These are phyloP conservation scores for Erythrobasidium yunnanense DNA, from an alignment of 768 basidiomycete species.

Conservation along the genomic window DNA sequence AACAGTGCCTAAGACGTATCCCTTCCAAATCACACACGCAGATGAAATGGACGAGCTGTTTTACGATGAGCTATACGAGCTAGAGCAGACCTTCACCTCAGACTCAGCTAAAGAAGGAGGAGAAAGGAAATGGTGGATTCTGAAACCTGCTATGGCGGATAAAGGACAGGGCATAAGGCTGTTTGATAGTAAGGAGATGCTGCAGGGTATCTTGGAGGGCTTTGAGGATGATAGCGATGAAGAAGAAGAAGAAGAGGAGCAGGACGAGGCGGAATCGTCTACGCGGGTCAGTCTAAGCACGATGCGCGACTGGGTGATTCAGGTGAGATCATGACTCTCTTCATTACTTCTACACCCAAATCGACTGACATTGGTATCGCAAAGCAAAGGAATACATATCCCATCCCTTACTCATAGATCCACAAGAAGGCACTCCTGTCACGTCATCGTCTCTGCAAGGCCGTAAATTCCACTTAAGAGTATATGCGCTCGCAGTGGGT, in stretches of 20 bases:
- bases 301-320: conserved; percentile 87
- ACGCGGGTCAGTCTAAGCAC: conserved; percentile 66
- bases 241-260: conserved; percentile 33
- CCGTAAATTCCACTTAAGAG: conserved; percentile 78
- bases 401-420: conserved; percentile 67
- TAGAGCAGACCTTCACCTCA: conserved; percentile 55
- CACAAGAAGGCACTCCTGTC: conserved; percentile 43
- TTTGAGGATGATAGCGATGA: conserved; percentile 51
- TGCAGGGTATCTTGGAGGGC: conserved; percentile 63
- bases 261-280: conserved; percentile 32
- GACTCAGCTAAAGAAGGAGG: conserved; percentile 37
- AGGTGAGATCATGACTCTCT: conserved; percentile 49
- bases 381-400: conserved; percentile 66
- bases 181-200: conserved; percentile 63
- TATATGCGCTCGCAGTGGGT: conserved; percentile 55
- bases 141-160: conserved; percentile 97
- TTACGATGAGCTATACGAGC: conserved; percentile 83
- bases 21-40: conserved; percentile 72
- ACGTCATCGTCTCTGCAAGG: conserved; percentile 2
- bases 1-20: conserved; percentile 64
- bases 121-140: conserved; percentile 64
- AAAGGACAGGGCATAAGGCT: conserved; percentile 87
- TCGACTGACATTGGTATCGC: background rate
- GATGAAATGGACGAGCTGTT: conserved; percentile 93
- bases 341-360: too few relatives aligned